phyloP scores from a whole-genome alignment of 202 grass and related monocot species.

The Carex sylvatica region DNA sequence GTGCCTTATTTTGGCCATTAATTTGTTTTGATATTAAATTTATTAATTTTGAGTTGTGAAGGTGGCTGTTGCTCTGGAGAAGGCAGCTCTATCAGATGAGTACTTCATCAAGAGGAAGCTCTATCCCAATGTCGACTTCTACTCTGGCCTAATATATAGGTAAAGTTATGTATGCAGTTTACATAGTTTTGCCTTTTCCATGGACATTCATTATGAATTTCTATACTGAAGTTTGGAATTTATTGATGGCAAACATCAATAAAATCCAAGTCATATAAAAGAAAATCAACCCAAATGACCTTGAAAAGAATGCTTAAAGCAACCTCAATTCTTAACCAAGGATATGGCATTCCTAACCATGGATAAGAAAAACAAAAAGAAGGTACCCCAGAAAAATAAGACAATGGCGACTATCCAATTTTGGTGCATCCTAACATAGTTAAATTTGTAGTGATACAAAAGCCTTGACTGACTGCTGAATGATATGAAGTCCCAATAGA shows the following conservation, averaged over 20 bases:
- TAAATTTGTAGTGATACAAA: background rate
- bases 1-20: background rate
- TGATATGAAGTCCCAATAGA: background rate
- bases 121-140: conserved; percentile 98
- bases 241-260: background rate
- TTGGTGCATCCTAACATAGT: background rate
- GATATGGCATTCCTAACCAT: background rate
- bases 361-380: background rate
- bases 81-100: conserved; percentile 88
- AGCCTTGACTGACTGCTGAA: background rate
- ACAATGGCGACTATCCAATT: background rate
- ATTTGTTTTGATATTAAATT: background rate
- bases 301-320: background rate
- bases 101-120: conserved; percentile 97
- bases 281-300: background rate
- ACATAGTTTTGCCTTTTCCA: background rate
- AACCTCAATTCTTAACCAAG: background rate
- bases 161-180: conserved; percentile 26
- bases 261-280: background rate
- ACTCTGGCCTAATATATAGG: conserved; percentile 96
- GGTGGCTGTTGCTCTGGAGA: conserved; percentile 94
- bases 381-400: background rate
- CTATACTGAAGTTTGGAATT: background rate
- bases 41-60: conserved; percentile 30
- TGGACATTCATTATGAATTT: conserved; percentile 3